Evolutionary conservation across 2,329 filamentous ascomycete species (phyloP), one percentile per base, ranked within the genome.

Genomic region (Fusarium clavum): DNA sequence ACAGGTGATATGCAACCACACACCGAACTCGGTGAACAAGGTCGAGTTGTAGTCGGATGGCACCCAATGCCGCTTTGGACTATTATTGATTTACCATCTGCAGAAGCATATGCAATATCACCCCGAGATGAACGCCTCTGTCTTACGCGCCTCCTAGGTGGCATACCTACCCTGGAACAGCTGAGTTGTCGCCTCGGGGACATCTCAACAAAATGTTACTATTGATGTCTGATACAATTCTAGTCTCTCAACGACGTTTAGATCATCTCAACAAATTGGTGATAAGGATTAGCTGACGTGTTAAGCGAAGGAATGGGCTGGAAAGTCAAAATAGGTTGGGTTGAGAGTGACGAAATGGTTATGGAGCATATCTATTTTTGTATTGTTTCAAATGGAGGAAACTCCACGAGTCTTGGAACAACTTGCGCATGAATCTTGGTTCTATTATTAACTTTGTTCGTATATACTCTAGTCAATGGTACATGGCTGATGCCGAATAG

Each of bases 201-300:
- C 29, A 49, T 16, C 63, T 66, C 63, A 66, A 66, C 63, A 54
- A 54, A 65, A 65, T 25, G 11, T 6, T 16, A 24, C 12, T 27
- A 32, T 34, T 49, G 20, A 25, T 59, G 22, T 47, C 29, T 48
- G n/a, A n/a, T 41, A 40, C 25, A 27, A 8, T 24, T 8, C 4
- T 27, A 34, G n/a, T 29, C 44, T 53, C 61, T 60, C 61, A 65
- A 65, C 53, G 24, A 46, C 27, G 38, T 8, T 12, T 6, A 22
- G 18, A 20, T 20, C 16, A 9, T 41, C 61, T 64, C 61, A 64
- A 64, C 60, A 40, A 32, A 38, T 22, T 24, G 34, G 20, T 14
- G n/a, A 46, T 43, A 34, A 51, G n/a, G 25, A 25, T 12, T 40
- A 27, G 34, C 18, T 24, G 22, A 38, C 38, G 46, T 12, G 13